Conservation (phyloP, 768 basidiomycete genomes). For the Kondoa subrosea region DNA sequence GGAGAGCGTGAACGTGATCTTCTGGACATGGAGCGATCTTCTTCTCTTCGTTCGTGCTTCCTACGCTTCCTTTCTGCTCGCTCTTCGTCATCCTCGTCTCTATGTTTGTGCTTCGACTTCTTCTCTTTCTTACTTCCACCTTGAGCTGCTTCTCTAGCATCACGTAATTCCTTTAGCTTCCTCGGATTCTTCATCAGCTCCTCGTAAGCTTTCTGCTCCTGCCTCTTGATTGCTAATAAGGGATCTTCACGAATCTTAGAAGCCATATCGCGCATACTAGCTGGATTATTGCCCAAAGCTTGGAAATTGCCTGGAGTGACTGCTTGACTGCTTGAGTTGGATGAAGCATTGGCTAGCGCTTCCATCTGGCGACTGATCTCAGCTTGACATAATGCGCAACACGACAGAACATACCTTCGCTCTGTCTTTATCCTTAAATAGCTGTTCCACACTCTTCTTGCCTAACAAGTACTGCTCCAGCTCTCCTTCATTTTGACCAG, state of each 20-base stretch:
- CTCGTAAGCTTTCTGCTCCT: slow-evolving; percentile 84
- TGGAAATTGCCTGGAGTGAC: slow-evolving; percentile 15
- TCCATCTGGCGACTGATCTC: neutral
- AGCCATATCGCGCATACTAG: slow-evolving; percentile 67
- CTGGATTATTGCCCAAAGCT: slow-evolving; percentile 51
- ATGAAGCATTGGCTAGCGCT: neutral
- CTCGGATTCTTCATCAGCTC: slow-evolving; percentile 60
- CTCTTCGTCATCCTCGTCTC: slow-evolving; percentile 58
- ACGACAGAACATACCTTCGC: slow-evolving; percentile 41
- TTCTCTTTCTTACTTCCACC: slow-evolving; percentile 42
- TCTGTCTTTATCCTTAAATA: slow-evolving; percentile 77
- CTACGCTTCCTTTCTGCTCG: slow-evolving; percentile 41
- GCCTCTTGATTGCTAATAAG: slow-evolving; percentile 89
- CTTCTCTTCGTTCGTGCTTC: slow-evolving; percentile 34
- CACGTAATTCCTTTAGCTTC: slow-evolving; percentile 50
- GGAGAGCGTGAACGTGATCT: slow-evolving; percentile 19
- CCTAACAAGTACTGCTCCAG: slow-evolving; percentile 91
- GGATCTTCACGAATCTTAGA: slow-evolving; percentile 95
- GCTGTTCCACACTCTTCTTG: slow-evolving; percentile 94
- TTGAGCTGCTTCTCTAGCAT: slow-evolving; percentile 4
- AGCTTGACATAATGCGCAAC: neutral
- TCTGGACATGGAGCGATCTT: slow-evolving; percentile 27
- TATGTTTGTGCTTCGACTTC: slow-evolving; percentile 45
- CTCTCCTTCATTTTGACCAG: slow-evolving; percentile 67
- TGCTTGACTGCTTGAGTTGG: neutral